Conservation (phyloP, 441 rosid genomes). For the Capsella rubella region DNA sequence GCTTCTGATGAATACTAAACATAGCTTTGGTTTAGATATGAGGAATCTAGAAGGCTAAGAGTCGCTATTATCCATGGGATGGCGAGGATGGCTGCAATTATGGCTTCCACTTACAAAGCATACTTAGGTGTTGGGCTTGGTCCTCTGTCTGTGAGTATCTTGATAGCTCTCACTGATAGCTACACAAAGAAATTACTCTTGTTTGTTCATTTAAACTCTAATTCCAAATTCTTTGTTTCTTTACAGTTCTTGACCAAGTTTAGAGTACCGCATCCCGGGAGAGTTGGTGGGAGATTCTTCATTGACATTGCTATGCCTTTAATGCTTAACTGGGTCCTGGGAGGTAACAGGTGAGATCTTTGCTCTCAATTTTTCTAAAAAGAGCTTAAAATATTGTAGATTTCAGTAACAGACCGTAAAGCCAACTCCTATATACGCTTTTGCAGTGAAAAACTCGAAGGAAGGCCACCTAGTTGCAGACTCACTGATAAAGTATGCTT, state of each 20-base stretch:
- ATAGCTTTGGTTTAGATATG: slow-evolving; percentile 58
- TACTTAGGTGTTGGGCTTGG: slow-evolving; percentile 97
- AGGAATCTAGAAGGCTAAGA: slow-evolving; percentile 72
- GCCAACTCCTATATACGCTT: neutral
- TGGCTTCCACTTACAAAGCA: slow-evolving; percentile 96
- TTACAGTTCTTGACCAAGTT: slow-evolving; percentile 83
- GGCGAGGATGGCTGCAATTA: slow-evolving; percentile 96
- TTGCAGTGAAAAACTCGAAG: slow-evolving; percentile 81
- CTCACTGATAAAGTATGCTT: slow-evolving; percentile 79
- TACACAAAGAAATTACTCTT: neutral
- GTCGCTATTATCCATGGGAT: slow-evolving; percentile 89
- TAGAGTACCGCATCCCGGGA: slow-evolving; percentile 90
- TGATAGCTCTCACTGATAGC: slow-evolving; percentile 10
- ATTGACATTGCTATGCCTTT: slow-evolving; percentile 81
- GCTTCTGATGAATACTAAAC: neutral
- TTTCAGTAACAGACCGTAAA: neutral
- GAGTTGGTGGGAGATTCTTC: slow-evolving; percentile 87
- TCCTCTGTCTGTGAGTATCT: slow-evolving; percentile 71
- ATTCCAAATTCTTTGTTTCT: slow-evolving; percentile 8
- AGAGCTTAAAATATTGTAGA: neutral
- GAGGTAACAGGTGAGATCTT: slow-evolving; percentile 83
- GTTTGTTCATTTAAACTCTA: neutral
- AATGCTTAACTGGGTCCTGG: slow-evolving; percentile 91
- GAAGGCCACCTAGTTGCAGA: slow-evolving; percentile 77
- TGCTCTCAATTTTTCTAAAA: neutral